Base-by-base conservation (phyloP, 768 basidiomycete genomes). In the Boletales sp. region DNA sequence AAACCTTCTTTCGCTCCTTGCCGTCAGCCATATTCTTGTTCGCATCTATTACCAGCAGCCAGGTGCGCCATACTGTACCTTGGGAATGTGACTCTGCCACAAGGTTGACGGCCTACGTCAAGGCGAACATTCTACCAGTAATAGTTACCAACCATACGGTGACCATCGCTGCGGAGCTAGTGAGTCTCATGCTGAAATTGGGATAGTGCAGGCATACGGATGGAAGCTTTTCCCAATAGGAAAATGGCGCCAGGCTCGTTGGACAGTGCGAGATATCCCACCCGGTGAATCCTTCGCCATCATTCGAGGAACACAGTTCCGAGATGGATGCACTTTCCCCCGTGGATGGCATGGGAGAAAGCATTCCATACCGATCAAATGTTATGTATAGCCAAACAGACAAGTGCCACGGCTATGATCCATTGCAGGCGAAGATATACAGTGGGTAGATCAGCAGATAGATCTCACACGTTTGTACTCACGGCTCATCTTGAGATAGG, bases 221-320 rank as follows among this genome's bases (percentile, higher is more conserved):
- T 13, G 2, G 24, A 56, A 51, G 21, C 21, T 34, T 30, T 42
- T 51, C 54, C 45, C 42, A 10, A 51, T 52, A 90, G 87, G 82
- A 84, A 62, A 81, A 94, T 57, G 89, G 88, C 11, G 70, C 78
- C 27, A 81, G 77, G 43, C 79, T 97, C 38, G 83, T 94, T 37
- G 94, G 94, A 14, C 94, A 97, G 69, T 95, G 92, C 64, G 87
- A 92, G 60, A 94, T 95, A 56, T 94, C 92, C 3, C 93, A 95
- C 66, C 93, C 93, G 5, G 79, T 87, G 35, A 52, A 67, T 24
- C 65, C 62, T 24, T 46, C 54, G 21, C 39, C 66, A 43, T 56
- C 64, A 30, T 60, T 72, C 38, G 55, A 67, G 46, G 62, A 62
- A 31, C 65, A 69, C 21, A 8, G n/a, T 43, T 40, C 47, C 30